Evolutionary conservation across 2,329 filamentous ascomycete species (phyloP).

Genomic region (Furcasterigmium sp.): DNA sequence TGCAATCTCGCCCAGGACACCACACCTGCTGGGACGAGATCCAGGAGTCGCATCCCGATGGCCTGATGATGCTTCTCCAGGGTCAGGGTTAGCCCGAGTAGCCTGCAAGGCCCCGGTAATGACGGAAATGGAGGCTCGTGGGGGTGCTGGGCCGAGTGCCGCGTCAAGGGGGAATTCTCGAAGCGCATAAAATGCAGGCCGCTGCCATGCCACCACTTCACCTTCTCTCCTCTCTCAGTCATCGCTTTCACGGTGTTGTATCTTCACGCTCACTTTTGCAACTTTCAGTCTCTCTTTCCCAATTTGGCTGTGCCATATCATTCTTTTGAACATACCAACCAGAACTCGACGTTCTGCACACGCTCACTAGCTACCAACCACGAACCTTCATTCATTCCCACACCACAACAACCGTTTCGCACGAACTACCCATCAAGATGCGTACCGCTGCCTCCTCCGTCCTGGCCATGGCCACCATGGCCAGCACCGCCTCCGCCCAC

Average conservation of each 20-base stretch:
- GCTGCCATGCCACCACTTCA: background rate
- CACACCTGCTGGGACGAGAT: no score
- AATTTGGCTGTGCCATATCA: slow-evolving; percentile 4
- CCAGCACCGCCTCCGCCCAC: slow-evolving; percentile 36
- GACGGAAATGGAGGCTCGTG: background rate
- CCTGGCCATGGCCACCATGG: slow-evolving; percentile 31
- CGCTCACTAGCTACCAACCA: background rate
- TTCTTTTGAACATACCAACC: background rate
- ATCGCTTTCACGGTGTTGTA: slow-evolving; percentile 3
- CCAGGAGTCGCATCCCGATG: background rate
- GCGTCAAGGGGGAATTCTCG: background rate
- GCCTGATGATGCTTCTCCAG: background rate
- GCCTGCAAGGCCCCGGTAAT: no score
- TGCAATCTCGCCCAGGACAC: slow-evolving; percentile 3
- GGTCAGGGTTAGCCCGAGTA: background rate
- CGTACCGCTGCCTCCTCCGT: slow-evolving; percentile 24
- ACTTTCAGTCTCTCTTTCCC: slow-evolving; percentile 1
- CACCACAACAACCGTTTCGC: background rate
- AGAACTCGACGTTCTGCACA: slow-evolving; percentile 5
- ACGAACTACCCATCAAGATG: slow-evolving; percentile 21
- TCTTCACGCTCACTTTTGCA: slow-evolving; percentile 4
- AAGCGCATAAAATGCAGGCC: slow-evolving; percentile 1
- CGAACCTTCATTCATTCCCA: background rate
- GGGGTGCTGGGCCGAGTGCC: background rate
- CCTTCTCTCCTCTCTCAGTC: background rate